Base-by-base conservation (phyloP, 495 filamentous ascomycete genomes). In the Aspergillus avenaceus region DNA sequence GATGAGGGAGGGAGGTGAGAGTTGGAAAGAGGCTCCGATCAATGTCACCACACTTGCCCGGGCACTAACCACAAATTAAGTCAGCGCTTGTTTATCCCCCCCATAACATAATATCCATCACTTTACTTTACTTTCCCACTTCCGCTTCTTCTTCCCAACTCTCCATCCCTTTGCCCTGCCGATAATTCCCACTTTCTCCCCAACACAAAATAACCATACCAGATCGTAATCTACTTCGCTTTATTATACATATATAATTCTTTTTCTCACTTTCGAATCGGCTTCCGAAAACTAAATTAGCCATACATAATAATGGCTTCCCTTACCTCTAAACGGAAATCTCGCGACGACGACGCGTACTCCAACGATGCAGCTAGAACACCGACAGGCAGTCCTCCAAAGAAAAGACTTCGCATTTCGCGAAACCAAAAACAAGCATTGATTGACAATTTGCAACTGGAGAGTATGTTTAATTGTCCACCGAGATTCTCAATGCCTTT, bases 381-480 rank as follows among this genome's bases (percentile, higher is more conserved):
- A 27, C 74, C 81, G 12, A 71, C 71, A 19, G 70, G 74, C 58
- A 85, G 81, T 58, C 84, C 86, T 1, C 69, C 74, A 9, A 85
- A 78, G 65, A 84, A 79, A 64, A 77, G 72, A 48, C 64, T 79
- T 43, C 82, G 80, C 26, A 82, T 97, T 47, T 89, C 88, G 5
- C 74, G 83, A 45, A 79, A 67, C 42, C 89, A 95, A 65, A 95
- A 96, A 69, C 87, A 92, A 65, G 86, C 89, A 5, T 74, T 97
- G 9, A 84, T 96, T 47, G 91, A 96, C 53, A 97, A 98, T 58
- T 64, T 97, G 24, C 90, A 96, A 58, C 78, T 97, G 37, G 93
- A 98, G 72, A 82, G 93, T 96, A 80, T 48, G 85, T 24, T n/a
- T n/a, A n/a, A n/a, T n/a, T n/a, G 2, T 48, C 27, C 29, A 5